These are phyloP conservation scores for Ustilago cynodontis DNA, from an alignment of 1,284 basidiomycete species.

Conservation along the genomic window DNA sequence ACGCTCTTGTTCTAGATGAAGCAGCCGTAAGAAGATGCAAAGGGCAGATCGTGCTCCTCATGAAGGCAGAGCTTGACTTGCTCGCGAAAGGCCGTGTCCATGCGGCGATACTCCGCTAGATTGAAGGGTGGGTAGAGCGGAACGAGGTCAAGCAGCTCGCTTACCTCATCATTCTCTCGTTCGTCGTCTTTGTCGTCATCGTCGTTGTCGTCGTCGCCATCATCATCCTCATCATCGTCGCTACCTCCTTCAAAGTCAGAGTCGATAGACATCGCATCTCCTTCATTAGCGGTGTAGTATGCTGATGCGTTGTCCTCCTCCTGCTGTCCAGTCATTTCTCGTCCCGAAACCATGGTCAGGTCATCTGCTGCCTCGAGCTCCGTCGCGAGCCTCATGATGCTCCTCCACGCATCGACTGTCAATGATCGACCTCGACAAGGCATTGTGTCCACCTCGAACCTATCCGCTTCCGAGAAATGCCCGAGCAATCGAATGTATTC, in stretches of 20 bases:
- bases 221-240: not conserved
- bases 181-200: slow-evolving; percentile 1
- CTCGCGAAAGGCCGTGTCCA: not conserved
- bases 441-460: not conserved
- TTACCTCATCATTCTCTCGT: not conserved
- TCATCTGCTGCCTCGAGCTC: not conserved
- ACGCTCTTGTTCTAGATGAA: not conserved
- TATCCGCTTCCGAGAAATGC: not conserved
- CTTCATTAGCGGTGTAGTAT: not conserved
- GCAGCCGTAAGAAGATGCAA: slow-evolving; percentile 5
- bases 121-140: not conserved
- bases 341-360: not conserved
- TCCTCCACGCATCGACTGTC: not conserved
- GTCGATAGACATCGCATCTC: not conserved
- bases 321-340: too few relatives aligned
- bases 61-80: not conserved
- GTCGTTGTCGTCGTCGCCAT: not conserved
- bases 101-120: not conserved
- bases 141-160: not conserved
- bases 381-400: not conserved
- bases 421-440: not conserved
- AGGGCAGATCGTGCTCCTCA: slow-evolving; percentile 1
- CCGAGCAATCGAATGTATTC: not conserved
- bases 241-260: not conserved
- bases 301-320: not conserved